These are phyloP conservation scores for Ascochyta viciae-villosae DNA, from an alignment of 2,329 filamentous ascomycete species.

Conservation along the genomic window DNA sequence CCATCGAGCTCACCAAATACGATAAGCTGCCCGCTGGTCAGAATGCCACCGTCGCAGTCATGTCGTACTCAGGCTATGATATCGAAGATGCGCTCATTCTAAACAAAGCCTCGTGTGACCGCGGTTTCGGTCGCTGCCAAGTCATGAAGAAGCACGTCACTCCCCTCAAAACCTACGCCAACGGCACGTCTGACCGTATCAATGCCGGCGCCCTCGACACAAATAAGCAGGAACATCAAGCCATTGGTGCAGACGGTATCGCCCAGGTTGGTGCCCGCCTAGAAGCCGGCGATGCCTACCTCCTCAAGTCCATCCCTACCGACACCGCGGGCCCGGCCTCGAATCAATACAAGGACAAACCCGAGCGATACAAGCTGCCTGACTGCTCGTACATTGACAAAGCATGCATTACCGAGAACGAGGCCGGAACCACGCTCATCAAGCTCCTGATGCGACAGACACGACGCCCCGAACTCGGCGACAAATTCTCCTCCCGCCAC, in stretches of 20 bases:
- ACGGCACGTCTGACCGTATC: conserved; percentile 70
- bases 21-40: conserved; percentile 97
- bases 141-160: conserved; percentile 96
- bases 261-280: conserved; percentile 85
- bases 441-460: conserved; percentile 98
- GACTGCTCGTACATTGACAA: conserved; percentile 94
- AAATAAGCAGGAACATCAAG: conserved; percentile 66
- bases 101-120: conserved; percentile 94
- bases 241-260: conserved; percentile 85
- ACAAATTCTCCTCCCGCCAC: conserved; percentile 98
- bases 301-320: conserved; percentile 86
- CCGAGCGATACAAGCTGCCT: conserved; percentile 79
- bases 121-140: conserved; percentile 95
- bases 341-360: conserved; percentile 69
- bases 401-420: conserved; percentile 89
- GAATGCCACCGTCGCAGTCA: conserved; percentile 96
- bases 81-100: conserved; percentile 97
- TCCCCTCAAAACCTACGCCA: conserved; percentile 86
- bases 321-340: conserved; percentile 76
- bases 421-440: conserved; percentile 82
- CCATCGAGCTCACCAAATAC: conserved; percentile 95
- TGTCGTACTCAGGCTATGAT: conserved; percentile 99
- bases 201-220: conserved; percentile 46
- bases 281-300: conserved; percentile 80
- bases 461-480: conserved; percentile 88